phyloP scores from a whole-genome alignment of 352 stramenopile species.

The Phytophthora kernoviae region DNA sequence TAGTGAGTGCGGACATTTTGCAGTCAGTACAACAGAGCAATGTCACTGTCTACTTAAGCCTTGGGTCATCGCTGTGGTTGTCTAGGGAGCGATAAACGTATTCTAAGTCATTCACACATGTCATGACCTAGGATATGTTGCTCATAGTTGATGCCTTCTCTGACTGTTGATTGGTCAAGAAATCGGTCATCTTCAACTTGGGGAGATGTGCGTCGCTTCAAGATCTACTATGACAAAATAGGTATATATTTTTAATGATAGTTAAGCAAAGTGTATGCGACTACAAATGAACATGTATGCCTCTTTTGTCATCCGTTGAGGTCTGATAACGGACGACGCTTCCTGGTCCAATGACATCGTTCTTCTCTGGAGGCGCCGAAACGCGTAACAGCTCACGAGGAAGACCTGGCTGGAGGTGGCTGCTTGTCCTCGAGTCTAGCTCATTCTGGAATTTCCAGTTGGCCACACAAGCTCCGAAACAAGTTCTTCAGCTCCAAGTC shows the following conservation, averaged over 20 bases:
- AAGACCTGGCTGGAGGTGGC: not conserved
- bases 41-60: not conserved
- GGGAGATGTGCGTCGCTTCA: slow-evolving; percentile 24
- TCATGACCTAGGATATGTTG: no score
- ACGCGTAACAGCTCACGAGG: not conserved
- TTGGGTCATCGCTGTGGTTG: not conserved
- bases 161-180: not conserved
- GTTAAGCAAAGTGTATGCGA: no score
- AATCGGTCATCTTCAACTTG: slow-evolving; percentile 20
- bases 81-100: no score
- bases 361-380: not conserved
- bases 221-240: no score
- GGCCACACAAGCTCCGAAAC: slow-evolving; percentile 12
- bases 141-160: no score
- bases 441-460: slow-evolving; percentile 27
- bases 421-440: not conserved
- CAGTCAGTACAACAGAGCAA: no score
- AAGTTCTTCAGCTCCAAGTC: slow-evolving; percentile 9
- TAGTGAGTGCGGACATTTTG: not conserved
- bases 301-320: no score
- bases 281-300: no score
- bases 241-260: no score
- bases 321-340: slow-evolving; percentile 4
- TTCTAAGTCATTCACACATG: no score
- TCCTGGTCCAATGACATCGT: no score